phyloP scores from a whole-genome alignment of 768 basidiomycete species.

The Psilocybe cubensis region DNA sequence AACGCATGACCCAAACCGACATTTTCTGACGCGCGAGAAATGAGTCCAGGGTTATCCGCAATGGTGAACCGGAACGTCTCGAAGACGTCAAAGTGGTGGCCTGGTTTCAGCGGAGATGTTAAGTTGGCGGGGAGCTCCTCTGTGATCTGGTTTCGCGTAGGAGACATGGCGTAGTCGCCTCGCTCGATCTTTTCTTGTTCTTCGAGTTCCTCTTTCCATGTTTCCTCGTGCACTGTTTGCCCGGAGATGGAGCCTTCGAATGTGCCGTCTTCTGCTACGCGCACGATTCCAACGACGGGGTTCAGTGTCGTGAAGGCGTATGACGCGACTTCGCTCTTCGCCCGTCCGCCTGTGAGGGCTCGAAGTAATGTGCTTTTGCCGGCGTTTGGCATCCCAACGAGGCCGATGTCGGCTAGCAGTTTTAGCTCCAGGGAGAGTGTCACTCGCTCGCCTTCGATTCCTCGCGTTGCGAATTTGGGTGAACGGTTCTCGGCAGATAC shows the following conservation, averaged over 20 bases:
- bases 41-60: constrained; percentile 95
- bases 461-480: constrained; percentile 86
- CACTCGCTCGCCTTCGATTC: constrained; percentile 73
- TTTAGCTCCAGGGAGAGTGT: constrained; percentile 92
- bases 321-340: constrained; percentile 82
- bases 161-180: constrained; percentile 54
- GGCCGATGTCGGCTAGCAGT: constrained; percentile 90
- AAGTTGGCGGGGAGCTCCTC: constrained; percentile 23
- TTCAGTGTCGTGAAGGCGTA: constrained; percentile 97
- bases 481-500: constrained; percentile 67
- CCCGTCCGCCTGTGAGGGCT: constrained; percentile 84
- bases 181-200: constrained; percentile 48
- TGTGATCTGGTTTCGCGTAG: constrained; percentile 51
- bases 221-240: constrained; percentile 67
- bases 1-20: constrained; percentile 95
- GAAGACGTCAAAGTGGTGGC: constrained; percentile 58
- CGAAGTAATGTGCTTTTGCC: constrained; percentile 92
- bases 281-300: constrained; percentile 90
- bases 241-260: constrained; percentile 64
- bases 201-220: constrained; percentile 53
- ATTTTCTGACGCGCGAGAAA: constrained; percentile 83
- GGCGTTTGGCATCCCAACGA: constrained; percentile 96
- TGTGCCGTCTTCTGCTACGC: constrained; percentile 78
- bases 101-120: constrained; percentile 25
- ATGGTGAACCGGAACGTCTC: constrained; percentile 93